Conservation (phyloP, 352 stramenopile species). For the Blastocystis sp. region DNA sequence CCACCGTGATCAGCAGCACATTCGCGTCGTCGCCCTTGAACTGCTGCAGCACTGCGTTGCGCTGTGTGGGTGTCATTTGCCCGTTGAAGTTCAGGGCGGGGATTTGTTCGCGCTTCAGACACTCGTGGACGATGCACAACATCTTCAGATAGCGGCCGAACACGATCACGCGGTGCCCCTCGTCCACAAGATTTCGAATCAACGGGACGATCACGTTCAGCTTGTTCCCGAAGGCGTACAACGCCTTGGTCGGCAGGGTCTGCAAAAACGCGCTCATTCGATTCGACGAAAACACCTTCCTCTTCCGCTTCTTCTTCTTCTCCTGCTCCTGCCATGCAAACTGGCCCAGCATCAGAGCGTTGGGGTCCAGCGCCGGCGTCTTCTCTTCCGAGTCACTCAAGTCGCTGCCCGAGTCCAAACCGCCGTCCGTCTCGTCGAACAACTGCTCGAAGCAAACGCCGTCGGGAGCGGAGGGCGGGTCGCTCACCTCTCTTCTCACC, state of each 20-base stretch:
- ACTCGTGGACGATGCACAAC: slow-evolving; percentile 38
- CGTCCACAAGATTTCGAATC: background rate
- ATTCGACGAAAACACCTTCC: slow-evolving; percentile 2
- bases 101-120: background rate
- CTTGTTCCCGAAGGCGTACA: slow-evolving; percentile 43
- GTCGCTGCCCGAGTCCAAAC: background rate
- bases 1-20: slow-evolving; percentile 52
- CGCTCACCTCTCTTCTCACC: background rate
- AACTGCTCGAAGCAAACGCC: background rate
- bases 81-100: slow-evolving; percentile 18
- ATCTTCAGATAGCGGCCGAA: slow-evolving; percentile 59
- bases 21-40: background rate
- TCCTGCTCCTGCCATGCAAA: background rate
- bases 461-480: background rate
- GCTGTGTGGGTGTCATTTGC: background rate
- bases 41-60: background rate
- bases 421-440: background rate
- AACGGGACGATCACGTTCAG: slow-evolving; percentile 24
- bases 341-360: background rate
- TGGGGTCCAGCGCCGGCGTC: background rate
- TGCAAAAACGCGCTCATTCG: background rate
- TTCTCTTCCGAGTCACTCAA: background rate
- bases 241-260: background rate
- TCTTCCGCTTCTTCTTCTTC: background rate
- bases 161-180: slow-evolving; percentile 40